These are phyloP conservation scores for Solanum tarijense DNA, from an alignment of 257 asterid species.

Conservation along the genomic window DNA sequence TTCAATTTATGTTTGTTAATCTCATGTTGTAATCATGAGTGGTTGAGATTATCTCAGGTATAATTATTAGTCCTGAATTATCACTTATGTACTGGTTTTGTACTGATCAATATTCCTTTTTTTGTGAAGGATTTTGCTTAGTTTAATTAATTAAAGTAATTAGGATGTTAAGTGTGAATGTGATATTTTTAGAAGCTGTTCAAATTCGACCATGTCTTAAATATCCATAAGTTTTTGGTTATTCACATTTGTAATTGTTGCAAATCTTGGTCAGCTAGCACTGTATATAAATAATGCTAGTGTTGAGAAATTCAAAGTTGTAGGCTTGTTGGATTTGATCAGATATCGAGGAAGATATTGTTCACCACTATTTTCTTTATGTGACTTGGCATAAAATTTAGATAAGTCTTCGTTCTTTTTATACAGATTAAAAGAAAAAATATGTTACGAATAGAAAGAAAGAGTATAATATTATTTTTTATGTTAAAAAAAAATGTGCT, in stretches of 20 bases:
- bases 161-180: slow-evolving; percentile 25
- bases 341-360: slow-evolving; percentile 29
- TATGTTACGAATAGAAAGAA: not conserved
- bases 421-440: rapidly evolving
- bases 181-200: slow-evolving; percentile 8
- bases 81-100: not conserved
- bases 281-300: not conserved
- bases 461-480: not conserved
- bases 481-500: not conserved
- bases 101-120: not conserved
- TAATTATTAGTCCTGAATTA: not conserved
- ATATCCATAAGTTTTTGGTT: not conserved
- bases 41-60: not conserved
- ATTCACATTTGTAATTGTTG: slow-evolving; percentile 11
- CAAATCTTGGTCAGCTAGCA: not conserved
- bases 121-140: not conserved
- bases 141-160: slow-evolving; percentile 8
- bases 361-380: too few species aligned
- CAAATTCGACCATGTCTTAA: not conserved
- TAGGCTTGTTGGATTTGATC: slow-evolving; percentile 20
- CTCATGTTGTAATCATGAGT: not conserved
- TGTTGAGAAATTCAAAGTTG: slow-evolving; percentile 17
- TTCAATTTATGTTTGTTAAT: not conserved
- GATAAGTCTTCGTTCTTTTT: too few species aligned
- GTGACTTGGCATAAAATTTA: too few species aligned